Conservation (phyloP, 805 yeast species). For the Priceomyces melissophilus region DNA sequence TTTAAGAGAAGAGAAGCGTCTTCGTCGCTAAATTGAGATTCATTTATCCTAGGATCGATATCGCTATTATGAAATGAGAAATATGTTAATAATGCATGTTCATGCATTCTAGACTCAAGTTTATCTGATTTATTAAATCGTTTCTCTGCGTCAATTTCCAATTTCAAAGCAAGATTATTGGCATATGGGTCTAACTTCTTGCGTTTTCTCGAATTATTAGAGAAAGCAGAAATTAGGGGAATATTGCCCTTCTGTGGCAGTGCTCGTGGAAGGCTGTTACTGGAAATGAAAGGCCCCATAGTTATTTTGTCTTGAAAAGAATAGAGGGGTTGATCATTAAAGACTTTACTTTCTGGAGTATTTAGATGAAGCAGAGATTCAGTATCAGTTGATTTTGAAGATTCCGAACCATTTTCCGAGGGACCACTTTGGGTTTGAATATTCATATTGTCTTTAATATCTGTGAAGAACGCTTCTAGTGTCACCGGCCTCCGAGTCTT, state of each 20-base stretch:
- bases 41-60: slow-evolving; percentile 4
- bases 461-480: background rate
- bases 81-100: slow-evolving; percentile 17
- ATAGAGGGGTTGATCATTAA: too few relatives aligned
- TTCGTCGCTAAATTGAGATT: slow-evolving; percentile 8
- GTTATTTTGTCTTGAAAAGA: background rate
- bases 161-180: background rate
- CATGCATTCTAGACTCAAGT: slow-evolving; percentile 13
- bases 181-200: background rate
- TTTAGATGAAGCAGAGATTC: too few relatives aligned
- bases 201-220: background rate
- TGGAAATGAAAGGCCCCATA: slow-evolving; percentile 1
- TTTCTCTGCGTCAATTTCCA: slow-evolving; percentile 2
- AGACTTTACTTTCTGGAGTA: too few relatives aligned
- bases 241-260: background rate
- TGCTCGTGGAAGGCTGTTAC: background rate
- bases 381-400: too few relatives aligned
- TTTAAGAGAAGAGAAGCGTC: slow-evolving; percentile 4
- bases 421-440: slow-evolving; percentile 1
- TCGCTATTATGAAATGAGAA: slow-evolving; percentile 10
- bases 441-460: background rate
- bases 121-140: slow-evolving; percentile 12
- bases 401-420: background rate
- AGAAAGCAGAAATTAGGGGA: slow-evolving; percentile 1
- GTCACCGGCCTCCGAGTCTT: too few relatives aligned